Base-by-base conservation (phyloP, 768 basidiomycete species). In the Tylopilus sp. region DNA sequence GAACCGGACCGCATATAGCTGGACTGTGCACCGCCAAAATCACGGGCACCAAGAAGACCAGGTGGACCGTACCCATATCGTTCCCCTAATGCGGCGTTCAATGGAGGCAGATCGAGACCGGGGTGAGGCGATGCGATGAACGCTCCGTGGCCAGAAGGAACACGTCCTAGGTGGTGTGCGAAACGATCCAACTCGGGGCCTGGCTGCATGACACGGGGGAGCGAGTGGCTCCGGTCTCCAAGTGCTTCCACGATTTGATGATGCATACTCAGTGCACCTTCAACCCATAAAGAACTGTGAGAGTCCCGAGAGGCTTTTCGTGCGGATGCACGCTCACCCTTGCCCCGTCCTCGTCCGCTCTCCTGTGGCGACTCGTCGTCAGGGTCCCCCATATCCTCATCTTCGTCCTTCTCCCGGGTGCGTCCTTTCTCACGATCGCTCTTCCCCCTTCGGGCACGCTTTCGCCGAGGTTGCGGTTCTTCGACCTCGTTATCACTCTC, bases 1-100 rank as follows among this genome's bases (percentile, higher is more conserved):
- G 81, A 85, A 52, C 83, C 77, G 22, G 85, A 80, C 60, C 85
- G 78, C 59, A 85, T 73, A 68, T 86, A 86, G 65, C 82, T 80
- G 46, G 79, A 73, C 41, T 74, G 74, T 53, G 77, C 73, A 58
- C 69, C 73, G 48, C 71, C 52, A 51, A 67, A 72, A 57, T 71
- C 68, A 50, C 67, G 69, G 21, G 56, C 53, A 52, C 64, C 58
- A 34, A 71, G 60, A 50, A 72, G 62, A 48, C 68, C 69, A 43
- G 68, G 63, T 34, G 59, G 63, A 56, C 72, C 68, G 52, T 78
- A 69, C 52, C 72, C 74, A 38, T 71, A 72, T 53, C 69, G 64
- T 22, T 70, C 70, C 37, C 69, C 65, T 26, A 77, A 58, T 26
- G 76, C 73, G 33, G 76, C 72, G 47, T 72, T 75, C 50, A 85